Evolutionary conservation across 2,329 filamentous ascomycete genomes (phyloP).

Genomic region (Atkinsonella texensis): DNA sequence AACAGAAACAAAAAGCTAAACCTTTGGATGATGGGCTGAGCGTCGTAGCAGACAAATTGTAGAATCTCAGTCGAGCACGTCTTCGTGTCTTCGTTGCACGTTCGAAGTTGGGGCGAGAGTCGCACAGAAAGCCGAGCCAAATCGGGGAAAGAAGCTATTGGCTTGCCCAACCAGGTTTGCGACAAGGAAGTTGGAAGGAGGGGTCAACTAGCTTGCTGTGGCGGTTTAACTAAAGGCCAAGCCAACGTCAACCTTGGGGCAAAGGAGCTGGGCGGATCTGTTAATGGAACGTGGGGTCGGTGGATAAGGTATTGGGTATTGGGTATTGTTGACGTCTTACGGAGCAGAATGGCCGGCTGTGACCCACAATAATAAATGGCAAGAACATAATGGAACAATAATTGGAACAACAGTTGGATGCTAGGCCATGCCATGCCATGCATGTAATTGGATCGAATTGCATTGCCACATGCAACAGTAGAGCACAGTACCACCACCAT

Average conservation of each 20-base stretch:
- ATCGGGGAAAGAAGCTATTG: not conserved
- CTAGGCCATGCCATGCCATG: too few species aligned
- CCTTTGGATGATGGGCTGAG: not conserved
- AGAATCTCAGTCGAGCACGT: not conserved
- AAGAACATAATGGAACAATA: too few species aligned
- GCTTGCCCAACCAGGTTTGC: not conserved
- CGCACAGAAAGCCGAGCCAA: not conserved
- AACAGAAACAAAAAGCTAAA: too few species aligned
- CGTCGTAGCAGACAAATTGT: not conserved
- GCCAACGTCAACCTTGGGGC: not conserved
- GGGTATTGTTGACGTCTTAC: not conserved
- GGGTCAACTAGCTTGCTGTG: not conserved
- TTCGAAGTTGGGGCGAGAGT: not conserved
- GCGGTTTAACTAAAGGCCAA: not conserved
- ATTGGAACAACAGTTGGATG: too few species aligned
- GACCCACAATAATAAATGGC: too few species aligned
- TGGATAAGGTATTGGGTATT: not conserved
- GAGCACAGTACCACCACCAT: too few species aligned
- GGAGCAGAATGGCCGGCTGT: too few species aligned
- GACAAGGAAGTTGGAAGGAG: constrained; percentile 1
- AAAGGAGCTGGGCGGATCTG: not conserved
- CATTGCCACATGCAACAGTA: too few species aligned
- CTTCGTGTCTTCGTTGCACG: not conserved
- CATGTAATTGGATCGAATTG: too few species aligned
- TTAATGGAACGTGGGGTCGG: not conserved